A percentile compares a stretch with the other conserved stretches of the same genome.
Conservation (phyloP, 2,329 filamentous ascomycete species). For the Byssothecium circinans region DNA sequence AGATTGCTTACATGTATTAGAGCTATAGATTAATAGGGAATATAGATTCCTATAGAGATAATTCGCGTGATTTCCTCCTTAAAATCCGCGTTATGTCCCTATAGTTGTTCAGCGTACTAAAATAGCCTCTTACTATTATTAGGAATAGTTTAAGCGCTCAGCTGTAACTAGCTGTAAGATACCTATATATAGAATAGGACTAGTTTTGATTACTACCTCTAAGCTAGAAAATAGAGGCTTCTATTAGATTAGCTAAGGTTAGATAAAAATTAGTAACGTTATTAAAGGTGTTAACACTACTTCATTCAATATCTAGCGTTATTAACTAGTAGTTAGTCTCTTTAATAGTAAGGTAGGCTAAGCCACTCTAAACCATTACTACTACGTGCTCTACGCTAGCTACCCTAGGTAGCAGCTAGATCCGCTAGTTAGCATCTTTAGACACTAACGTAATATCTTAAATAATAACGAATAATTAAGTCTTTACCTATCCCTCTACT, state of each 20-base stretch:
- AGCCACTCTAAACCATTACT: constrained; percentile 1
- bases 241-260: constrained; percentile 3
- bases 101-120: no score
- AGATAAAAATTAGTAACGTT: constrained; percentile 8
- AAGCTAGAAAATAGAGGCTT: no score
- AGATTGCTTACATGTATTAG: no score
- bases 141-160: no score
- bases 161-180: no score
- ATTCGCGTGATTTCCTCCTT: no score
- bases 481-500: background rate
- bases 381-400: constrained; percentile 1
- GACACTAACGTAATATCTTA: background rate
- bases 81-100: no score
- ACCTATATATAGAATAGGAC: no score
- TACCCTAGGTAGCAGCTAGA: background rate
- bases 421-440: constrained; percentile 1
- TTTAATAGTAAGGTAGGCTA: constrained; percentile 8
- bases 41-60: no score
- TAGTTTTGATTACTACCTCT: no score
- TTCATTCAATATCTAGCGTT: constrained; percentile 8
- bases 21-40: no score
- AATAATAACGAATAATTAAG: constrained; percentile 1
- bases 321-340: constrained; percentile 9
- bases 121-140: no score
- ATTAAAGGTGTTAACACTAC: constrained; percentile 8